Conservation (phyloP, 2,329 filamentous ascomycete genomes). For the Phoma sp. region DNA sequence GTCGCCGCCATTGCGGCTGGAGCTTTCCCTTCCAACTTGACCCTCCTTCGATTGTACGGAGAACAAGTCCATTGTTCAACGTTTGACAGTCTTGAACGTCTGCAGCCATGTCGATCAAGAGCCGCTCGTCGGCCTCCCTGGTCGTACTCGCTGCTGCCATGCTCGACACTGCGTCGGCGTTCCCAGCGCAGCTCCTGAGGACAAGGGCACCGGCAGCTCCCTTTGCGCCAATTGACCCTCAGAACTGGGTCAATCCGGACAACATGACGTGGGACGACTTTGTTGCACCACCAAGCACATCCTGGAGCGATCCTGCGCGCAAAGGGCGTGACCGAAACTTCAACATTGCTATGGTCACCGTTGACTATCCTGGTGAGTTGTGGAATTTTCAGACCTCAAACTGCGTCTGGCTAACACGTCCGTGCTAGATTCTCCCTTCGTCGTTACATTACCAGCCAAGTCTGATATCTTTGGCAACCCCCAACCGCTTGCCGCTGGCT, state of each 20-base stretch:
- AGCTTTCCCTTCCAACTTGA: background rate
- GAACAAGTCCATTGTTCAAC: constrained; percentile 1
- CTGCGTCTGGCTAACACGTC: background rate
- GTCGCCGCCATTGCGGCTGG: background rate
- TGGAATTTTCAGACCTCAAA: background rate
- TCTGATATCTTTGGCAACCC: constrained; percentile 62
- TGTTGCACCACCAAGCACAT: constrained; percentile 56
- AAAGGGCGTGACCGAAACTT: constrained; percentile 61
- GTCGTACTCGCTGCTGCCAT: constrained; percentile 26
- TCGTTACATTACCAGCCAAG: constrained; percentile 55
- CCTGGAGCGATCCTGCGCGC: constrained; percentile 56
- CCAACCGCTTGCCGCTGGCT: constrained; percentile 51
- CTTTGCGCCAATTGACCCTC: constrained; percentile 60
- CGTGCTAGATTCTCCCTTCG: constrained; percentile 54
- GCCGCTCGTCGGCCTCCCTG: constrained; percentile 19
- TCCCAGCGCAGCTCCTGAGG: constrained; percentile 26
- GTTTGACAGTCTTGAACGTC: background rate
- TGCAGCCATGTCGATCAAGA: constrained; percentile 4
- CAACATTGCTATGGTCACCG: constrained; percentile 62
- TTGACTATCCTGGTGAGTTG: constrained; percentile 55
- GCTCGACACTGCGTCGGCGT: constrained; percentile 23
- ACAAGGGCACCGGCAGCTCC: constrained; percentile 45
- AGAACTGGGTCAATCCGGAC: constrained; percentile 62
- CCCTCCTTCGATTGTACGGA: background rate
- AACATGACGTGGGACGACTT: constrained; percentile 60